Evolutionary conservation across 1,284 basidiomycete genomes (phyloP), one percentile per base, ranked within the genome.

Genomic region (Fomitopsis pinicola): DNA sequence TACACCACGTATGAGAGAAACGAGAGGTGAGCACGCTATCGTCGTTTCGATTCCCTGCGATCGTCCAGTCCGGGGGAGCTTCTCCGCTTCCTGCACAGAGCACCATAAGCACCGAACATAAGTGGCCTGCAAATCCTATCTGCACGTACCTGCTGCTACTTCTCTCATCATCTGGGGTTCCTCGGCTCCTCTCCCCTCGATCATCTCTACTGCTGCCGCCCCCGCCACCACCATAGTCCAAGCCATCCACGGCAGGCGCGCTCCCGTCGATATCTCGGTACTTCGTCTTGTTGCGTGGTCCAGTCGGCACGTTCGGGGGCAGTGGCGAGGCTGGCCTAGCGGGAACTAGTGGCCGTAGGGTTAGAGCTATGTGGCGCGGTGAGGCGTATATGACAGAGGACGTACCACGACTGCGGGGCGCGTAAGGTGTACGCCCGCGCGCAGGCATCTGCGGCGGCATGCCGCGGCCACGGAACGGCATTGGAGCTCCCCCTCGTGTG

Each of bases 251-350:
- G 44, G 89, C 88, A 61, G 88, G 86, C 1, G 87, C 88, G 68
- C 89, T 91, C 14, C 84, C 85, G 69, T 92, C 89, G 42, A 91
- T 82, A 72, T 94, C 91, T 75, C 92, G 93, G 77, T 94, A 93
- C 71, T 91, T 91, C 72, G 91, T 92, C 71, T 90, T 88, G 72
- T 92, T 93, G 50, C 91, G 81, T 10, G 91, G 91, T 1, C 92
- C 92, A 0, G 91, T 94, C 0, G 91, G 91, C 26, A 94, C 91
- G 64, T 86, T 86, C 17, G 91, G 89, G 3, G 91, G 91, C 1
- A 92, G 80, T 30, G 90, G 91, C 0, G 91, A 92, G 4, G 89
- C 87, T 17, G 91, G 86, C 57, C 91, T 82, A 42, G 84, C 83
- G 54, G 88, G 86, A 22, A 72, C 67, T 70, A 22, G 57, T 55